Conservation (phyloP, 345 rosid genomes). For the Euclidium syriacum region DNA sequence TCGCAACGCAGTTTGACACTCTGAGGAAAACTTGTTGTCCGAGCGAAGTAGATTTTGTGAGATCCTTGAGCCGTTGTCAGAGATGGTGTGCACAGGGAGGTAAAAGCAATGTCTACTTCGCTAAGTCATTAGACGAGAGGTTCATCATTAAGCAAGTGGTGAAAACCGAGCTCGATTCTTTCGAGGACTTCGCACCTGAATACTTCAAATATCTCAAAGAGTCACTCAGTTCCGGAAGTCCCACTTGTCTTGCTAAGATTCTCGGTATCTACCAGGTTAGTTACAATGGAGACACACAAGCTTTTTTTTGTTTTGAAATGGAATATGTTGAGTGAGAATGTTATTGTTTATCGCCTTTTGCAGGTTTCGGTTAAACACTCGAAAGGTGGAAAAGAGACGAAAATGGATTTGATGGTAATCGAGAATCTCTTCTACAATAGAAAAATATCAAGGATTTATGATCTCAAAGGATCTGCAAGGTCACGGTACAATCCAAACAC, state of each 20-base stretch:
- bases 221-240: constrained; percentile 66
- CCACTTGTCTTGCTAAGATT: constrained; percentile 96
- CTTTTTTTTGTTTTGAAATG: neutral
- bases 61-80: constrained; percentile 83
- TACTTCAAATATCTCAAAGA: constrained; percentile 78
- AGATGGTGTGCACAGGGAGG: constrained; percentile 99
- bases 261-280: constrained; percentile 98
- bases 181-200: constrained; percentile 75
- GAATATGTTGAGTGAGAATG: neutral
- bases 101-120: constrained; percentile 92
- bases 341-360: constrained; percentile 17
- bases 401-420: constrained; percentile 97
- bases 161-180: constrained; percentile 90
- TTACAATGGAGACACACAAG: neutral
- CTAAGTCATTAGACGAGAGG: constrained; percentile 91
- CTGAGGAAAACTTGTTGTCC: constrained; percentile 84
- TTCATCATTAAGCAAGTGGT: constrained; percentile 87
- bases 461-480: constrained; percentile 85
- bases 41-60: constrained; percentile 64
- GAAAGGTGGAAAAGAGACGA: constrained; percentile 84
- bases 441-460: constrained; percentile 69
- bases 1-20: constrained; percentile 74
- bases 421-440: constrained; percentile 91
- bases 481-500: constrained; percentile 86
- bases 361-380: constrained; percentile 79